These are phyloP conservation scores for Cladorrhinum samala DNA, from an alignment of 495 filamentous ascomycete species.

Conservation along the genomic window DNA sequence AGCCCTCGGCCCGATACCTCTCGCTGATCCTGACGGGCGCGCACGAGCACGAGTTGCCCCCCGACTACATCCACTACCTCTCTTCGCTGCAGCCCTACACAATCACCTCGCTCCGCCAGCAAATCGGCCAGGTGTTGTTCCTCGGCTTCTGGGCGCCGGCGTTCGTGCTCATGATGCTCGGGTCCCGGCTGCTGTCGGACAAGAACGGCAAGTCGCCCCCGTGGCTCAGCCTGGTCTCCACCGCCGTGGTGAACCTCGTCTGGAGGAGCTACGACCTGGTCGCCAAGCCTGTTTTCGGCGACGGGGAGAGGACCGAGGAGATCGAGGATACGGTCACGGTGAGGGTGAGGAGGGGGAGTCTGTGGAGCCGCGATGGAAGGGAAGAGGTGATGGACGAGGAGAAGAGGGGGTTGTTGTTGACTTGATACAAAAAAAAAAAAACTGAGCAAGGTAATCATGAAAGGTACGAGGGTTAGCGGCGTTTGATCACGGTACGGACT, in stretches of 20 bases:
- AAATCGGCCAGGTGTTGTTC: slow-evolving; percentile 57
- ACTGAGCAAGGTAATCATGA: background rate
- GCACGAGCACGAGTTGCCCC: slow-evolving; percentile 66
- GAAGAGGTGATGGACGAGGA: slow-evolving; percentile 20
- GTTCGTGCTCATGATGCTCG: slow-evolving; percentile 31
- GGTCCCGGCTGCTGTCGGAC: slow-evolving; percentile 45
- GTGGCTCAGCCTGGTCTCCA: slow-evolving; percentile 54
- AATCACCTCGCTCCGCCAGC: slow-evolving; percentile 59
- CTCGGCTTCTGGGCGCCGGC: slow-evolving; percentile 55
- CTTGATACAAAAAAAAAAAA: background rate
- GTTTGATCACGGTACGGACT: background rate
- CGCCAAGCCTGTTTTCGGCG: slow-evolving; percentile 66
- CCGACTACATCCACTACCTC: slow-evolving; percentile 67
- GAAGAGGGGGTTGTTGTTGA: slow-evolving; percentile 18
- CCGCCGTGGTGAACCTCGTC: slow-evolving; percentile 45
- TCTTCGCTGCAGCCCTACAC: slow-evolving; percentile 59
- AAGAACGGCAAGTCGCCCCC: slow-evolving; percentile 57
- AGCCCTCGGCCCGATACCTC: slow-evolving; percentile 79
- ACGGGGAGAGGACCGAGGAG: slow-evolving; percentile 72
- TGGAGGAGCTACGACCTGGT: slow-evolving; percentile 73
- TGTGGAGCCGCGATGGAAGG: slow-evolving; percentile 1
- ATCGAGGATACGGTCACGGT: too few species aligned
- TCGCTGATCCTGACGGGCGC: slow-evolving; percentile 71
- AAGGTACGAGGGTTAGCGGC: too few species aligned
- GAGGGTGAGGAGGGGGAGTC: slow-evolving; percentile 7